A percentile compares a stretch with the other conserved stretches of the same genome.
phyloP scores from a whole-genome alignment of 208 protist genomes.

The Trypanosoma congolense region DNA sequence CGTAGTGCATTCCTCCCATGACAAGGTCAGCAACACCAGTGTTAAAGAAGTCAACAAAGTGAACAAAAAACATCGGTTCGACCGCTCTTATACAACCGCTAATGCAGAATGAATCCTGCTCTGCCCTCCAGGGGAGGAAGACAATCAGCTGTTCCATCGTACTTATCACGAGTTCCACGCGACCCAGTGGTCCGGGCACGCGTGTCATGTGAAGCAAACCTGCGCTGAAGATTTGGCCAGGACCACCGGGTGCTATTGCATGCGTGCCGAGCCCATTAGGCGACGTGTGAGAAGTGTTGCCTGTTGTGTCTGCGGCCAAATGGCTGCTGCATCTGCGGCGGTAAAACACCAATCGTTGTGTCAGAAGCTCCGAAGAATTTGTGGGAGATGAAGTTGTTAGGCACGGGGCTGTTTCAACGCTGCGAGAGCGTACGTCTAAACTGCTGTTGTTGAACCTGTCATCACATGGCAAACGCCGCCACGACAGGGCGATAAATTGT shows the following conservation, averaged over 20 bases:
- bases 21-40: constrained; percentile 52
- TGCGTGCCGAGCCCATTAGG: not conserved
- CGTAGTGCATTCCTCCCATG: constrained; percentile 63
- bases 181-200: constrained; percentile 20
- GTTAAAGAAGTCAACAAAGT: constrained; percentile 70
- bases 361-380: not conserved
- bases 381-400: not conserved
- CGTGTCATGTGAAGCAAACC: constrained; percentile 50
- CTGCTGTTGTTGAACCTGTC: not conserved
- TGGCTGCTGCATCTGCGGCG: not conserved
- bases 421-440: constrained; percentile 9
- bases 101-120: constrained; percentile 47
- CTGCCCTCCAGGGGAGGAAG: constrained; percentile 48
- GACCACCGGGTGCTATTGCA: not conserved
- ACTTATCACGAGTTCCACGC: constrained; percentile 60
- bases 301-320: not conserved
- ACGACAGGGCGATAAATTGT: constrained; percentile 43
- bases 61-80: constrained; percentile 68
- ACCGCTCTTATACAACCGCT: constrained; percentile 57
- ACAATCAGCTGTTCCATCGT: constrained; percentile 73
- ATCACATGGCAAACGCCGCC: constrained; percentile 3
- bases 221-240: constrained; percentile 68
- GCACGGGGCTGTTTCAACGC: not conserved
- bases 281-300: not conserved
- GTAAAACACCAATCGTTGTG: not conserved